A percentile compares a stretch with the other conserved stretches of the same genome.
Evolutionary conservation across 2,329 filamentous ascomycete species (phyloP).

Genomic region (Chaetomium olivaceum): DNA sequence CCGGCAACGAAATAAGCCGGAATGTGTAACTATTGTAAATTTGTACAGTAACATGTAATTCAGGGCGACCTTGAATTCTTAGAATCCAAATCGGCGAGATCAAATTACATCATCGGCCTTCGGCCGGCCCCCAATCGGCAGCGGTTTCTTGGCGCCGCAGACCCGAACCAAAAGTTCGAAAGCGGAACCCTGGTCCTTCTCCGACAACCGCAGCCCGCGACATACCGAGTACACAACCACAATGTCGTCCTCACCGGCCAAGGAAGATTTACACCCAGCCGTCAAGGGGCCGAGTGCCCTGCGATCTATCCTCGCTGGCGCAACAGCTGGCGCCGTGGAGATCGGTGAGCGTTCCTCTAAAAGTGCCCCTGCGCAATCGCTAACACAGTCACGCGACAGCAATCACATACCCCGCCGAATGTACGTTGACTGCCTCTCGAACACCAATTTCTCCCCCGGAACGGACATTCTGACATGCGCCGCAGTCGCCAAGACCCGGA

Average conservation of each 20-base stretch:
- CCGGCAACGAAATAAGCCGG: no score
- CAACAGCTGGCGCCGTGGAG: constrained; percentile 90
- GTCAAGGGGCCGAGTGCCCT: constrained; percentile 69
- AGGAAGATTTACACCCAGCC: constrained; percentile 30
- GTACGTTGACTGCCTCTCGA: constrained; percentile 50
- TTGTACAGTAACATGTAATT: no score
- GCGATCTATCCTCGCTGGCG: constrained; percentile 88
- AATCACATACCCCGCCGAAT: constrained; percentile 93
- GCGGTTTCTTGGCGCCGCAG: not conserved
- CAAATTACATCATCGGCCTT: constrained; percentile 10
- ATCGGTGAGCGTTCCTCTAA: constrained; percentile 64
- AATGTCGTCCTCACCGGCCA: constrained; percentile 31
- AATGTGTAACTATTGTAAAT: no score
- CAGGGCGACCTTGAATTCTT: no score
- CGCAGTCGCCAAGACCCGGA: constrained; percentile 87
- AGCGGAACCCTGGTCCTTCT: not conserved
- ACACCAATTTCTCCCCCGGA: constrained; percentile 17
- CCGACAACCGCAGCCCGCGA: constrained; percentile 16
- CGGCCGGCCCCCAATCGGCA: not conserved
- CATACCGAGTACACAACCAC: not conserved
- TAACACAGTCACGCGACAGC: constrained; percentile 45
- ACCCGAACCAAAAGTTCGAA: not conserved
- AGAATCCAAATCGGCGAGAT: not conserved
- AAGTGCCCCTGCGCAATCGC: constrained; percentile 20
- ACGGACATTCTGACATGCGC: constrained; percentile 21